Percentiles rank a stretch among this genome's conserved stretches.
phyloP scores from a whole-genome alignment of 2,329 filamentous ascomycete species.

The Fusarium succisae region DNA sequence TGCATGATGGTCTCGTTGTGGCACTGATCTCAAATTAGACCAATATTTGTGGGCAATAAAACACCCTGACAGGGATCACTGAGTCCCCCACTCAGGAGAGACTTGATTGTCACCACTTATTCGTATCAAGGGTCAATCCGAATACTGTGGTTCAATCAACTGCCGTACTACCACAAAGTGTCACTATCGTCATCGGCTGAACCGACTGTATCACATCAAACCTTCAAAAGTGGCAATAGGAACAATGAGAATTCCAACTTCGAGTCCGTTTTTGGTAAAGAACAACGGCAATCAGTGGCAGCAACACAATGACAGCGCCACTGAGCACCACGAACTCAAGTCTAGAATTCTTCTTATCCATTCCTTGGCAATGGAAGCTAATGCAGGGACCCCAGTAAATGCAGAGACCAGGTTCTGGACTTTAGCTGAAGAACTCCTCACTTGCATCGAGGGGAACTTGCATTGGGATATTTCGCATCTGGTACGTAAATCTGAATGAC shows the following conservation, averaged over 20 bases:
- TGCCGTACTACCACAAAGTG: background rate
- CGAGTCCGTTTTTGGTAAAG: background rate
- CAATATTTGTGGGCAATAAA: background rate
- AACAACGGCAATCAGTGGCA: constrained; percentile 2
- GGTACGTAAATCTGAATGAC: background rate
- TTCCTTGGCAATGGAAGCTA: constrained; percentile 25
- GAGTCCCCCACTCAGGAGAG: background rate
- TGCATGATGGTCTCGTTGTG: background rate
- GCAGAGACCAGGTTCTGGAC: constrained; percentile 27
- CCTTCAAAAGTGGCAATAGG: constrained; percentile 3
- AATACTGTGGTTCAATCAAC: background rate
- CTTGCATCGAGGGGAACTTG: background rate
- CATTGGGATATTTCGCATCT: background rate
- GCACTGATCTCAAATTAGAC: background rate
- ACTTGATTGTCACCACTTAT: constrained; percentile 2
- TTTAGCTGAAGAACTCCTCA: constrained; percentile 1
- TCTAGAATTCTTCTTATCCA: constrained; percentile 16
- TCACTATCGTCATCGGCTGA: background rate
- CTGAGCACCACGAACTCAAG: constrained; percentile 10
- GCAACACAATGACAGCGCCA: constrained; percentile 13
- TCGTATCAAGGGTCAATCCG: background rate
- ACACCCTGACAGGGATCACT: background rate
- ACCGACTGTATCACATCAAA: background rate
- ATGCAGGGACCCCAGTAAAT: constrained; percentile 28
- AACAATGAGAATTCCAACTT: background rate